Base-by-base conservation (phyloP, 306 rosid genomes). In the Crotalaria pallida region DNA sequence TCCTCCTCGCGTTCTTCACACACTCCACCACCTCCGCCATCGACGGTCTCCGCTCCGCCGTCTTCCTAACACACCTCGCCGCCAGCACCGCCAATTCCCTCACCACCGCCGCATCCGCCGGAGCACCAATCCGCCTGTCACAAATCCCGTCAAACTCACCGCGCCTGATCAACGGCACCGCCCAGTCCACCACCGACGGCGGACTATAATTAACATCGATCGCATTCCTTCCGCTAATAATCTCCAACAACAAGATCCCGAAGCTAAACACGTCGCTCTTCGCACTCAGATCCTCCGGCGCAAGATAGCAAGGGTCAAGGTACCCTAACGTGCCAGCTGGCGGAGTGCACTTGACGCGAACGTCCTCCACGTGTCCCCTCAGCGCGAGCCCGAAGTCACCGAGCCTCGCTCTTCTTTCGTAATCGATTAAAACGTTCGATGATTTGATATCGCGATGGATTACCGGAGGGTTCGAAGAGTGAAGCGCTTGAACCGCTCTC, bases 301-400 rank as follows among this genome's bases (percentile, higher is more conserved):
- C 92, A 38, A 93, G 94, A 61, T 93, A 93, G 64, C 84, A 78
- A 0, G 98, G 98, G 53, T 93, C 98, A 34, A 93, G 90, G 17
- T 93, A 93, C 1, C 98, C 98, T 49, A 93, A 76, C 56, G 98
- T 93, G 12, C 98, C 98, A 51, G 98, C 97, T 16, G 98, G 98
- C 0, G 97, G 97, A 2, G 97, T 90, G 59, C 89, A 88, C 82
- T 79, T 88, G 0, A 88, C 76, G 2, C 89, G 91, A 5, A 92
- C 93, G 70, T 92, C 98, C 69, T 90, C 97, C 85, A 93, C 89
- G 87, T 88, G 87, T 69, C 97, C 97, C 24, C 96, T 82, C 0
- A 93, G 52, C 0, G 98, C 97, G 15, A 93, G 55, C 0, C 98
- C 98, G 16, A 93, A 88, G 67, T 93, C 98, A 0, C 97, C 92